A percentile compares a stretch with the other conserved stretches of the same genome.
Evolutionary conservation across 2,329 filamentous ascomycete species (phyloP).

Genomic region (Tolypocladium paradoxum): DNA sequence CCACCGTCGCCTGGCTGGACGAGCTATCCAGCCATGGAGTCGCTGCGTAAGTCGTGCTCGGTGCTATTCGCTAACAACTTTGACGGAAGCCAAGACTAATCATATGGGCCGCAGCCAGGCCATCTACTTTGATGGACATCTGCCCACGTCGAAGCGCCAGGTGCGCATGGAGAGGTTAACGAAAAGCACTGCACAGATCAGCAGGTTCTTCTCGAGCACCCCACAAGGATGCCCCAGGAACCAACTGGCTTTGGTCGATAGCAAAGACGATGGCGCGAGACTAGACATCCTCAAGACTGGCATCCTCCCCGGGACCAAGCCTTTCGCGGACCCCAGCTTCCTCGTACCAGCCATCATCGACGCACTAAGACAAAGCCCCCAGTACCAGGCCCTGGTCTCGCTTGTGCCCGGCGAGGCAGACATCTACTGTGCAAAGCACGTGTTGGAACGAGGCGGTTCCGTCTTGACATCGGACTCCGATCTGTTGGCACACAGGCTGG

Average conservation of each 20-base stretch:
- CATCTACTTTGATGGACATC: slow-evolving; percentile 78
- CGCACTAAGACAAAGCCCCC: slow-evolving; percentile 38
- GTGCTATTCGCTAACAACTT: not conserved
- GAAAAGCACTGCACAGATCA: slow-evolving; percentile 44
- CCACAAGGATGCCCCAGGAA: slow-evolving; percentile 13
- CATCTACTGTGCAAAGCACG: slow-evolving; percentile 59
- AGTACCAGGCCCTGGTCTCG: slow-evolving; percentile 31
- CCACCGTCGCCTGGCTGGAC: slow-evolving; percentile 52
- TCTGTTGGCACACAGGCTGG: slow-evolving; percentile 64
- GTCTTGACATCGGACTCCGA: slow-evolving; percentile 84
- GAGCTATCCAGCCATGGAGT: slow-evolving; percentile 43
- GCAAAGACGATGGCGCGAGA: not conserved
- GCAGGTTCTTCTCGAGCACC: slow-evolving; percentile 28
- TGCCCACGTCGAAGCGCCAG: slow-evolving; percentile 56
- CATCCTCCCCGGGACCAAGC: slow-evolving; percentile 16
- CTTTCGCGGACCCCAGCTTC: slow-evolving; percentile 49
- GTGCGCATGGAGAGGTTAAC: slow-evolving; percentile 52
- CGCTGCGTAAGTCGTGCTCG: slow-evolving; percentile 41
- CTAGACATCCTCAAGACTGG: slow-evolving; percentile 15
- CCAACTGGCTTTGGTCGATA: slow-evolving; percentile 8
- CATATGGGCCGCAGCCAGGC: slow-evolving; percentile 26
- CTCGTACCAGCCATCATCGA: slow-evolving; percentile 71
- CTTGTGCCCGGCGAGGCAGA: slow-evolving; percentile 83
- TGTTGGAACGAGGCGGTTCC: slow-evolving; percentile 40
- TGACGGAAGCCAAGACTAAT: not conserved